A percentile compares a stretch with the other conserved stretches of the same genome.
phyloP scores from a whole-genome alignment of 139 green algal genomes.

The Diplosphaera chodatii region DNA sequence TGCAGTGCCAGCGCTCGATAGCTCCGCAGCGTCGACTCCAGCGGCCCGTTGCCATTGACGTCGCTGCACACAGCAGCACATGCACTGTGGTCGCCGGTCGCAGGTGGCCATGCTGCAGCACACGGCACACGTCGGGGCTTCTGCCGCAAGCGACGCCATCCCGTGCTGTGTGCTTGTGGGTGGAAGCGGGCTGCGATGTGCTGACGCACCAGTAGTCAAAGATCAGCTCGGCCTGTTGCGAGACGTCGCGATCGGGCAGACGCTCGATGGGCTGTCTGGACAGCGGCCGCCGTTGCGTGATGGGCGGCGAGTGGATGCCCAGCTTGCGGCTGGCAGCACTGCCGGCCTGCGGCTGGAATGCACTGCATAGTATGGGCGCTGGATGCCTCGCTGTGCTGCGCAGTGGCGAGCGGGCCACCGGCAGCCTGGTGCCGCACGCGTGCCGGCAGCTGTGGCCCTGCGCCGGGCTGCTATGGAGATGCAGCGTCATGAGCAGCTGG shows the following conservation, averaged over 20 bases:
- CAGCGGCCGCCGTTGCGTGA: not conserved
- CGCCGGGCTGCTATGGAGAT: not conserved
- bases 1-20: slow-evolving; percentile 8
- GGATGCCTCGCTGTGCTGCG: not conserved
- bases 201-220: not conserved
- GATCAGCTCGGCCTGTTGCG: not conserved
- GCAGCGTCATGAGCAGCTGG: not conserved
- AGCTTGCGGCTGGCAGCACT: not conserved
- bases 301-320: not conserved
- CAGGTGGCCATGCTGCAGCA: too few relatives aligned
- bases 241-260: not conserved
- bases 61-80: too few relatives aligned
- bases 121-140: too few relatives aligned
- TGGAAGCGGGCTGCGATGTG: too few relatives aligned
- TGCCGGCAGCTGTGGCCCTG: not conserved
- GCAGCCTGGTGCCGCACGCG: not conserved
- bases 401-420: not conserved
- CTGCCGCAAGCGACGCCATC: too few relatives aligned
- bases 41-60: not conserved
- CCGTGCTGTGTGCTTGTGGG: too few relatives aligned
- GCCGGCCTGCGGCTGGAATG: not conserved
- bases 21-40: not conserved
- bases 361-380: too few relatives aligned
- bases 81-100: too few relatives aligned
- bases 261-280: not conserved